Evolutionary conservation across 345 rosid genomes (phyloP), one percentile per base, ranked within the genome.

Genomic region (Camelina laxa): DNA sequence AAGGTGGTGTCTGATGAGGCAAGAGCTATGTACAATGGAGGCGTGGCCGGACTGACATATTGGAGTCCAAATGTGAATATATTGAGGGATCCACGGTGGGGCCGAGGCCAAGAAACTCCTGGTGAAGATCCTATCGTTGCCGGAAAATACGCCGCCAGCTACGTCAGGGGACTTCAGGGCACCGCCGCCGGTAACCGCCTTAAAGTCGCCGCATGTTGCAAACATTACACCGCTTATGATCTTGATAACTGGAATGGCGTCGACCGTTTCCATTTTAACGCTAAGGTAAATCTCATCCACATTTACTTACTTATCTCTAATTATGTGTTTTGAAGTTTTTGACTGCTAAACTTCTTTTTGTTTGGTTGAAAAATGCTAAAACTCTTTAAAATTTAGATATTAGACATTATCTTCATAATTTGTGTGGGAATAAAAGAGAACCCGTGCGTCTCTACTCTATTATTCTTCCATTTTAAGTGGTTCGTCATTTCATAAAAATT

Each of bases 131-230:
- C 98, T 0, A 82, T 89, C 4, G 22, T 91, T 12, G 89, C 91
- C 22, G 91, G 88, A 6, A 87, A 79, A 65, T 91, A 94, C 17
- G 98, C 91, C 0, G 91, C 87, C 6, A 83, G 87, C 54, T 94
- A 91, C 6, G 93, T 94, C 42, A 78, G 82, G 10, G 98, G 97
- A 31, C 88, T 94, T 24, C 98, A 91, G 33, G 92, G 93, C 0
- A 68, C 30, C 22, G 74, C 55, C 3, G 85, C 55, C 8, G 87
- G 92, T 4, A 82, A 81, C 67, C 78, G 87, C 55, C 81, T 95
- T 8, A 95, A 95, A 82, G 97, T 95, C 5, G 99, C 99, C 11
- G 97, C 99, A 12, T 88, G 99, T 63, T 95, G 99, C 77, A 95
- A 95, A 76, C 99, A 95, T 70, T 95, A 84, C 87, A 90, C 97